Evolutionary conservation across 768 basidiomycete species (phyloP).

Genomic region (Podaxis pistillaris): DNA sequence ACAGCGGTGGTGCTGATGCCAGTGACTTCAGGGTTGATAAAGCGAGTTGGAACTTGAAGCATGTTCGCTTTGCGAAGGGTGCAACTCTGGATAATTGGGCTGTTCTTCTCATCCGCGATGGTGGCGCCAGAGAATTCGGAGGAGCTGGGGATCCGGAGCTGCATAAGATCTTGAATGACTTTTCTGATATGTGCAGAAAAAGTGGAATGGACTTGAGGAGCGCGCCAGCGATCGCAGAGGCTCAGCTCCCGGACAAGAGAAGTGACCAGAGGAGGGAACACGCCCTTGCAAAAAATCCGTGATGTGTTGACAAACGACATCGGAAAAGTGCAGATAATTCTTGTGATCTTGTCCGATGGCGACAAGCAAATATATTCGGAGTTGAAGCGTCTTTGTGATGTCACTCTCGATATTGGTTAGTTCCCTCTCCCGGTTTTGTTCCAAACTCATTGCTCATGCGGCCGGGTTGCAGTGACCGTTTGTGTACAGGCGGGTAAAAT

Average conservation of each 20-base stretch:
- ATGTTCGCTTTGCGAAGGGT: slow-evolving; percentile 61
- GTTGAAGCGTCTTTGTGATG: slow-evolving; percentile 72
- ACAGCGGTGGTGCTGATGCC: slow-evolving; percentile 45
- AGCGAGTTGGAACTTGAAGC: slow-evolving; percentile 79
- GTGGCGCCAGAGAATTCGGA: slow-evolving; percentile 55
- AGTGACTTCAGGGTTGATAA: slow-evolving; percentile 31
- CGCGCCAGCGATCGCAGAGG: slow-evolving; percentile 37
- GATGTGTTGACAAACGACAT: slow-evolving; percentile 34
- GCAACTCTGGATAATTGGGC: slow-evolving; percentile 60
- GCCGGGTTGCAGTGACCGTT: slow-evolving; percentile 48
- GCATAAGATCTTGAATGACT: slow-evolving; percentile 42
- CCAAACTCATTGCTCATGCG: neutral
- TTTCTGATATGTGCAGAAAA: slow-evolving; percentile 57
- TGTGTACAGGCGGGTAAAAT: slow-evolving; percentile 76
- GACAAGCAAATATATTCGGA: slow-evolving; percentile 80
- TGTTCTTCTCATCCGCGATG: slow-evolving; percentile 67
- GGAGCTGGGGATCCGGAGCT: slow-evolving; percentile 56
- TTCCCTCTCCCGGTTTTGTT: slow-evolving; percentile 1
- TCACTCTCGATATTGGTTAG: slow-evolving; percentile 55
- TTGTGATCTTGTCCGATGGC: slow-evolving; percentile 64
- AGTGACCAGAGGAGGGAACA: slow-evolving; percentile 51
- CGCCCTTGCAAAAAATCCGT: slow-evolving; percentile 48
- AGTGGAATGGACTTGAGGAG: slow-evolving; percentile 58
- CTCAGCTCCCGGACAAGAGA: slow-evolving; percentile 46
- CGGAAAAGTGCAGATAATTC: slow-evolving; percentile 51